Base-by-base conservation (phyloP, 768 basidiomycete species). In the Mrakia gelida region DNA sequence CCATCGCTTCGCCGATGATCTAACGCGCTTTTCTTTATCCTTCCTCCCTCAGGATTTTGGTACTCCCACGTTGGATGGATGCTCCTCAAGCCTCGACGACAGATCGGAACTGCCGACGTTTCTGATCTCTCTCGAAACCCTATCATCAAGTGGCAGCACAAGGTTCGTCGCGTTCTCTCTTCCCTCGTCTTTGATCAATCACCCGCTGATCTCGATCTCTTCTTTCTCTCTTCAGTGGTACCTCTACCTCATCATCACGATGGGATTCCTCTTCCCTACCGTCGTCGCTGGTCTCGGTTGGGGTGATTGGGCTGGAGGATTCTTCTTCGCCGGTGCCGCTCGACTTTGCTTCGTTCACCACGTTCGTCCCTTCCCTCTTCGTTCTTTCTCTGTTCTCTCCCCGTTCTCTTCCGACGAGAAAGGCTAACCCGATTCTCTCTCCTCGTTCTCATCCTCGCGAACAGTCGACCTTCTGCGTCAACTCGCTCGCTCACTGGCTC, bases 401-500 rank as follows among this genome's bases (percentile, higher is more conserved):
- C 32, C 30, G 9, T 32, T 30, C 63, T 45, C 11, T 11, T 15
- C 45, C 11, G 45, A 45, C 7, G 49, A 21, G 18, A 16, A 13
- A 41, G 2, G 32, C 32, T 16, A 6, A 30, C 67, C 23, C 41
- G 10, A 41, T 2, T 45, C 30, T 7, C 59, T 65, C 30, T 62
- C n/a, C 45, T 65, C 16, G 71, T 26, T 18, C 23, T 54, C 32
- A 32, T n/a, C 26, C n/a, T 32, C 28, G n/a, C n/a, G n/a, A 56
- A 23, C 80, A 93, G 92, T 95, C 94, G 1, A 98, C 94, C 0
- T 96, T 96, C 87, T 95, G 94, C 82, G 94, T 97, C 84, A 98
- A 96, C 86, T 97, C 95, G 2, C 90, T 98, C 43, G 95, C 94
- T 23, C 95, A 98, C 85, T 97, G 93, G 93, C 90, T 98, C 79